Percentiles rank a stretch among this genome's conserved stretches.
phyloP scores from a whole-genome alignment of 225 moss, liverwort and hornwort genomes.

The Neckera pumila region DNA sequence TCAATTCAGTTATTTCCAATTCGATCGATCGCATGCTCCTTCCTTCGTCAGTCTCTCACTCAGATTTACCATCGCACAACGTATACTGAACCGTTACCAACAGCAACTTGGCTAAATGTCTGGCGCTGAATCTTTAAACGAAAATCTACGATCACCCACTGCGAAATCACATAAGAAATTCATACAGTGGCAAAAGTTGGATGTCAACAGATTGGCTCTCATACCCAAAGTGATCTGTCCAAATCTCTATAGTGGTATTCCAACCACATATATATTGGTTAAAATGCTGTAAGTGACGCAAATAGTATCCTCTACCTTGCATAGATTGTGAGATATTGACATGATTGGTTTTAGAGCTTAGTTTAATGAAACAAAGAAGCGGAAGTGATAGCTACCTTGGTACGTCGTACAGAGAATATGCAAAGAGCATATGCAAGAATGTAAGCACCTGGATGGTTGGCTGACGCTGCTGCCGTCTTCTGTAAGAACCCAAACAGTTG shows the following conservation, averaged over 20 bases:
- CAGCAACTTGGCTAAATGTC: not conserved
- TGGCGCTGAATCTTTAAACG: not conserved
- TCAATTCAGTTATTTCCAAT: not conserved
- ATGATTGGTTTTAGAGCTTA: not conserved
- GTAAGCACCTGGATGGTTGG: not conserved
- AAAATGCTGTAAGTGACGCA: not conserved
- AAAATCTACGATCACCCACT: not conserved
- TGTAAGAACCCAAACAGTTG: not conserved
- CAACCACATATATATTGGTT: not conserved
- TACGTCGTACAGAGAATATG: not conserved
- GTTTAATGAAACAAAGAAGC: not conserved
- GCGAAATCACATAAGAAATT: not conserved
- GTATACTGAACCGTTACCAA: not conserved
- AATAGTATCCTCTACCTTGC: not conserved
- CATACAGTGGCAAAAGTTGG: not conserved
- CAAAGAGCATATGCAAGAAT: not conserved
- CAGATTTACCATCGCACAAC: not conserved
- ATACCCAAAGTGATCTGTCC: not conserved
- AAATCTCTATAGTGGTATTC: no score
- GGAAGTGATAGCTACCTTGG: not conserved
- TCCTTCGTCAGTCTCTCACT: not conserved
- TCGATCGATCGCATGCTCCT: not conserved
- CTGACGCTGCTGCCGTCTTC: not conserved
- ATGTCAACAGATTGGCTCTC: not conserved
- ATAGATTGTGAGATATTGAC: not conserved